These are phyloP conservation scores for Geotrichum europaeum DNA, from an alignment of 1,139 yeast species.

Conservation along the genomic window DNA sequence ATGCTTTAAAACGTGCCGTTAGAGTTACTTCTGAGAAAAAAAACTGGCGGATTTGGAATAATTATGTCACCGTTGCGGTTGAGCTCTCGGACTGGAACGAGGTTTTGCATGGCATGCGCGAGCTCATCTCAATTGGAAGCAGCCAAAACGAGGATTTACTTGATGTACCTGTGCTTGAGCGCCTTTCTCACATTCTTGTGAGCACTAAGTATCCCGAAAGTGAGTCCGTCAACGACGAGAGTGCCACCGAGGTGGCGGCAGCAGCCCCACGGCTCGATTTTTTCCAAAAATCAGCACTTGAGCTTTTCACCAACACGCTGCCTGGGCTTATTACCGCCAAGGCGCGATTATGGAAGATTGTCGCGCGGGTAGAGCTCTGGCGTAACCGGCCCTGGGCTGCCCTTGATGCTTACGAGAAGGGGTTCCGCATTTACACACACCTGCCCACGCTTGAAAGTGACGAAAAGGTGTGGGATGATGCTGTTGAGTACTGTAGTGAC, in stretches of 20 bases:
- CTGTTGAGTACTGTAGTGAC: conserved; percentile 75
- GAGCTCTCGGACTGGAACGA: conserved; percentile 83
- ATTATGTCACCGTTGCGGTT: conserved; percentile 74
- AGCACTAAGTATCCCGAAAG: conserved; percentile 46
- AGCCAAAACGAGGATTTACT: conserved; percentile 58
- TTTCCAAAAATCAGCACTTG: conserved; percentile 60
- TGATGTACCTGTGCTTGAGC: conserved; percentile 72
- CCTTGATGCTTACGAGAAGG: conserved; percentile 79
- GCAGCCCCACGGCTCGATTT: conserved; percentile 21
- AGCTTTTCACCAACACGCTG: conserved; percentile 57
- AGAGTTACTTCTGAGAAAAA: conserved; percentile 55
- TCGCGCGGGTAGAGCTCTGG: conserved; percentile 85
- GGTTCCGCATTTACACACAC: conserved; percentile 63
- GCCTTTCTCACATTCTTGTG: conserved; percentile 60
- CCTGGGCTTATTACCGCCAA: conserved; percentile 67
- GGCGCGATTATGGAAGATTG: conserved; percentile 74
- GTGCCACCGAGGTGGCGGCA: conserved; percentile 18
- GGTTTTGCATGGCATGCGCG: conserved; percentile 65
- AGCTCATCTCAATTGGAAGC: conserved; percentile 52
- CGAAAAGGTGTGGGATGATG: conserved; percentile 66
- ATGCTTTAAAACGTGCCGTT: conserved; percentile 74
- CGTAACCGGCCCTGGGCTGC: conserved; percentile 82
- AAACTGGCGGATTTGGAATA: conserved; percentile 91
- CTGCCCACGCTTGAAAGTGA: conserved; percentile 59
- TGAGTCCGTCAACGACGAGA: conserved; percentile 24